A percentile compares a stretch with the other conserved stretches of the same genome.
Evolutionary conservation across 495 filamentous ascomycete species (phyloP).

Genomic region (Xylaria intraflava): DNA sequence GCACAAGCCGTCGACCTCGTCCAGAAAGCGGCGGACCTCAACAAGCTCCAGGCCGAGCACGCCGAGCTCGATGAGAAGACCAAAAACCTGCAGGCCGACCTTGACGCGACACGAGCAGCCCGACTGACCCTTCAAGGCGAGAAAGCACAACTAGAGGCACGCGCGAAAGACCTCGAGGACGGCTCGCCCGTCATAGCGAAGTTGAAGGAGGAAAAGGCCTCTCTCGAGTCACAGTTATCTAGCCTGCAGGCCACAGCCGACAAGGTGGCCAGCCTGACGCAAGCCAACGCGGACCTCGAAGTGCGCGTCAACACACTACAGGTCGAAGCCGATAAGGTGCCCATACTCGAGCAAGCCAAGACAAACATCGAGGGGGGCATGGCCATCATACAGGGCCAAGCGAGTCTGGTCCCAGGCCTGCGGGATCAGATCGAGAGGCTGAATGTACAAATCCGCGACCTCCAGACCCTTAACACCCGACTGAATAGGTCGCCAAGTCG

Average conservation of each 20-base stretch:
- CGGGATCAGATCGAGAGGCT: conserved; percentile 8
- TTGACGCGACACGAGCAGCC: conserved; percentile 15
- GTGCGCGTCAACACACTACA: conserved; percentile 17
- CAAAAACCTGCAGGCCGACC: conserved; percentile 19
- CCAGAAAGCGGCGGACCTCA: conserved; percentile 19
- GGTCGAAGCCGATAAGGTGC: conserved; percentile 19
- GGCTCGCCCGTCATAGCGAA: conserved; percentile 10
- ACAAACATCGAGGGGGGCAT: conserved; percentile 1
- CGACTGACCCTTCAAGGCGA: conserved; percentile 15
- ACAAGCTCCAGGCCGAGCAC: conserved; percentile 20
- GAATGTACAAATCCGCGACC: conserved; percentile 6
- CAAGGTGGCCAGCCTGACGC: conserved; percentile 24
- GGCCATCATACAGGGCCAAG: background rate
- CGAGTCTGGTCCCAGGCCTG: conserved; percentile 1
- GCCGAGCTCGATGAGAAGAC: conserved; percentile 19
- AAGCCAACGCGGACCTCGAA: conserved; percentile 28
- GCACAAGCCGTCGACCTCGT: conserved; percentile 17
- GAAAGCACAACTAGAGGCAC: conserved; percentile 19
- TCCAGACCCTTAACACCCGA: background rate
- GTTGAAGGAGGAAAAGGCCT: conserved; percentile 24
- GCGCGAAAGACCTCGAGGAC: conserved; percentile 17
- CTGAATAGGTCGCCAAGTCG: conserved; percentile 16
- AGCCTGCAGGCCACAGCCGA: conserved; percentile 32
- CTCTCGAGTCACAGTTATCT: conserved; percentile 26
- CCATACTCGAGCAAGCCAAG: conserved; percentile 17